phyloP scores from a whole-genome alignment of 2,329 filamentous ascomycete genomes.

The Colletotrichum nymphaeae region DNA sequence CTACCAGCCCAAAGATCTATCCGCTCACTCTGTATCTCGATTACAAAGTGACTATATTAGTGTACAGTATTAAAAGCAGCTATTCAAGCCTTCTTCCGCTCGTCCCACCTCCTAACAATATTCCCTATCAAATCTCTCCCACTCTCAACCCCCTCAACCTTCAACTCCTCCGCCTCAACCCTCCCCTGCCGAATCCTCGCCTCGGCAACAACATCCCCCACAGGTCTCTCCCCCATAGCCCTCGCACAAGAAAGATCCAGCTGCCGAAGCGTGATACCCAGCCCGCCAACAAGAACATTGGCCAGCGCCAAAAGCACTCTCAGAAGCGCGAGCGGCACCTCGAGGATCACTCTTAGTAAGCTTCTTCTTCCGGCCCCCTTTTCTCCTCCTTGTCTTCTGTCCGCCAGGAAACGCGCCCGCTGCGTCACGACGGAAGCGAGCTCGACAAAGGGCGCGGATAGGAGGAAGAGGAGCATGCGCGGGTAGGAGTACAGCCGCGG shows the following conservation, averaged over 20 bases:
- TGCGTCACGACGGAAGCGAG: background rate
- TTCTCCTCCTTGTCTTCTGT: background rate
- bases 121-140: background rate
- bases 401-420: background rate
- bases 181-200: constrained; percentile 22
- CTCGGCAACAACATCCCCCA: constrained; percentile 21
- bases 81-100: constrained; percentile 1
- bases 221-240: constrained; percentile 23
- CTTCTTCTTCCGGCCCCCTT: background rate
- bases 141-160: background rate
- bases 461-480: constrained; percentile 29
- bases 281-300: constrained; percentile 6
- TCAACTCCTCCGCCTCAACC: constrained; percentile 13
- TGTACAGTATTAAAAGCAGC: background rate
- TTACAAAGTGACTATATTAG: background rate
- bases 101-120: constrained; percentile 22
- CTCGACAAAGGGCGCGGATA: constrained; percentile 9
- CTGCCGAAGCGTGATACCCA: constrained; percentile 3
- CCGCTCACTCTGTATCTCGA: background rate
- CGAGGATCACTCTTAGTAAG: background rate
- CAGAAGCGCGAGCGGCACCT: background rate
- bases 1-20: background rate
- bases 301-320: background rate
- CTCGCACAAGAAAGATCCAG: background rate
- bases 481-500: constrained; percentile 20